These are phyloP conservation scores for Hypoxylon cercidicola DNA, from an alignment of 495 filamentous ascomycete species.

Conservation along the genomic window DNA sequence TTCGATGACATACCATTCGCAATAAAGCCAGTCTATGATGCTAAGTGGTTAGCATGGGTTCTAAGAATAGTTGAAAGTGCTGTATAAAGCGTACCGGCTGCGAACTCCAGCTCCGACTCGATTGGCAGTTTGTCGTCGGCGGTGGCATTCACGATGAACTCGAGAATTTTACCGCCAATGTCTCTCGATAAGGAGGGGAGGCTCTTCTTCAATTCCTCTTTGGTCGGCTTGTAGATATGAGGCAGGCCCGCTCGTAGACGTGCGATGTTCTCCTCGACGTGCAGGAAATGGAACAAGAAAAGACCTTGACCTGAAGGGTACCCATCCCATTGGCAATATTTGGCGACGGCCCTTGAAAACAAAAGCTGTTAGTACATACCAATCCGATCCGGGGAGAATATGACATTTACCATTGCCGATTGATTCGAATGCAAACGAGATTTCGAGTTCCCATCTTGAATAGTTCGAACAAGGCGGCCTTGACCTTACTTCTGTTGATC, in stretches of 20 bases:
- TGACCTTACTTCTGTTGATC: not conserved
- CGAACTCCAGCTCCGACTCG: not conserved
- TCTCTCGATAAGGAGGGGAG: not conserved
- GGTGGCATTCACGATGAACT: not conserved
- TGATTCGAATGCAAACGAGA: slow-evolving; percentile 1
- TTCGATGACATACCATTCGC: slow-evolving; percentile 1
- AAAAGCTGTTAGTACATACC: not conserved
- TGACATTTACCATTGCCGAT: not conserved
- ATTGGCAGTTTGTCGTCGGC: not conserved
- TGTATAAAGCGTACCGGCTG: not conserved
- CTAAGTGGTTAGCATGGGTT: not conserved
- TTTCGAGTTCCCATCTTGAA: slow-evolving; percentile 1
- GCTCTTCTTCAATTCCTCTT: slow-evolving; percentile 19
- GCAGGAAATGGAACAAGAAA: slow-evolving; percentile 25
- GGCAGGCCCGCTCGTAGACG: slow-evolving; percentile 27
- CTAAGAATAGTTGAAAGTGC: not conserved
- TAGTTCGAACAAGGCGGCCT: not conserved
- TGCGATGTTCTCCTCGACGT: slow-evolving; percentile 25
- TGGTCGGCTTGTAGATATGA: slow-evolving; percentile 12
- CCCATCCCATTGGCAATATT: slow-evolving; percentile 36
- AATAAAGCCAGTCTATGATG: not conserved
- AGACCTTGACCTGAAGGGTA: slow-evolving; percentile 33
- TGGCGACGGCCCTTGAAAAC: slow-evolving; percentile 24
- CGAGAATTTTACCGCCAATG: not conserved
- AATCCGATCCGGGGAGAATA: not conserved